phyloP scores from a whole-genome alignment of 2,329 filamentous ascomycete species.

The Scytalidium sp. region DNA sequence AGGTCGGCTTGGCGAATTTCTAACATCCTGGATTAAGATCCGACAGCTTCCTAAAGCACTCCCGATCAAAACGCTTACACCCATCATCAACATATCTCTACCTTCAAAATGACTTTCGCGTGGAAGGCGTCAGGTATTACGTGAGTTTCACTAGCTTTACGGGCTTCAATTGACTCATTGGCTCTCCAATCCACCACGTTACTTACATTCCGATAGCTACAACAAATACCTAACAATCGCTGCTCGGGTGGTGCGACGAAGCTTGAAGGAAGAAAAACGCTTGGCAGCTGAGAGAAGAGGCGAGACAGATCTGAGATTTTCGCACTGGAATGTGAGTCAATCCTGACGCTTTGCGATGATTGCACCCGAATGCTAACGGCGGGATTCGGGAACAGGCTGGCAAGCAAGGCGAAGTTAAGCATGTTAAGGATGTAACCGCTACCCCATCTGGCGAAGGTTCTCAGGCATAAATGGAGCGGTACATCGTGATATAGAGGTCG shows the following conservation, averaged over 20 bases:
- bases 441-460: constrained; percentile 27
- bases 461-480: constrained; percentile 5
- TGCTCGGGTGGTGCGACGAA: constrained; percentile 90
- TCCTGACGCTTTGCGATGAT: background rate
- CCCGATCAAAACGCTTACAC: constrained; percentile 10
- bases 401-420: constrained; percentile 87
- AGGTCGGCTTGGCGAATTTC: background rate
- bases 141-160: constrained; percentile 19
- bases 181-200: background rate
- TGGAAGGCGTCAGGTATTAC: constrained; percentile 97
- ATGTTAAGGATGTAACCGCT: constrained; percentile 58
- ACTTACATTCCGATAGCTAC: constrained; percentile 67
- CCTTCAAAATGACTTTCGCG: constrained; percentile 75
- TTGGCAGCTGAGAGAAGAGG: constrained; percentile 84
- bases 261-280: constrained; percentile 93
- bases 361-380: constrained; percentile 17
- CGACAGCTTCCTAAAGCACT: background rate
- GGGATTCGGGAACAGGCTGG: constrained; percentile 64
- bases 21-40: background rate
- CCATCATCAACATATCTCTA: constrained; percentile 15
- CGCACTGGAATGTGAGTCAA: constrained; percentile 87
- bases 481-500: constrained; percentile 1
- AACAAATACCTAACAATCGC: constrained; percentile 99
- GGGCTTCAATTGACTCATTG: background rate
- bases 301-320: constrained; percentile 83